These are phyloP conservation scores for Candida taoyuanica DNA, from an alignment of 805 yeast species.

Conservation along the genomic window DNA sequence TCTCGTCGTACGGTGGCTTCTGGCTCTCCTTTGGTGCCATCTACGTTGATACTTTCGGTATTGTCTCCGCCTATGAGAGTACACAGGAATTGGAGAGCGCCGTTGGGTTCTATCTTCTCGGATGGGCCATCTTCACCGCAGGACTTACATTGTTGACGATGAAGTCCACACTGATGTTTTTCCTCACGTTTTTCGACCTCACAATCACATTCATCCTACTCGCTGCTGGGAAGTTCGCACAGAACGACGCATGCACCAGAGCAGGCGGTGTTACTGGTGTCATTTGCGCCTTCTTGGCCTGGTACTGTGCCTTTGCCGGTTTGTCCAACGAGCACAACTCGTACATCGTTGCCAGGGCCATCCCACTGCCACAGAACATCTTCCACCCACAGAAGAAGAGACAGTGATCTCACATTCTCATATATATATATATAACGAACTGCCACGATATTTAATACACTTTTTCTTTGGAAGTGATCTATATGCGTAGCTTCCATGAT, in stretches of 20 bases:
- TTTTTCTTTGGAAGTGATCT: background rate
- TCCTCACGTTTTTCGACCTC: slow-evolving; percentile 41
- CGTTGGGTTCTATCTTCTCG: slow-evolving; percentile 46
- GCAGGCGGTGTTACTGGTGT: slow-evolving; percentile 69
- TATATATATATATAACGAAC: background rate
- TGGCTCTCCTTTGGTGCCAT: slow-evolving; percentile 67
- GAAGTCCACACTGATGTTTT: slow-evolving; percentile 46
- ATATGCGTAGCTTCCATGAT: too few species aligned
- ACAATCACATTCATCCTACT: slow-evolving; percentile 44
- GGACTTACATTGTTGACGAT: slow-evolving; percentile 42
- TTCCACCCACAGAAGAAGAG: slow-evolving; percentile 10
- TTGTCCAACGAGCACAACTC: slow-evolving; percentile 60
- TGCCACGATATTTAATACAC: background rate
- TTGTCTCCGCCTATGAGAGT: slow-evolving; percentile 37
- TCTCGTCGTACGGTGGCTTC: slow-evolving; percentile 46
- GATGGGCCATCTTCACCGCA: slow-evolving; percentile 52
- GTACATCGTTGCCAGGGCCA: slow-evolving; percentile 37
- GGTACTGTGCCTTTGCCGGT: slow-evolving; percentile 73
- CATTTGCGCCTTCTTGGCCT: slow-evolving; percentile 55
- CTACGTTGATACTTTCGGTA: slow-evolving; percentile 47
- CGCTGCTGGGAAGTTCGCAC: slow-evolving; percentile 42
- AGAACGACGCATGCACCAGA: slow-evolving; percentile 30
- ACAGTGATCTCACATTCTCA: slow-evolving; percentile 1
- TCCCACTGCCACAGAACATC: slow-evolving; percentile 32
- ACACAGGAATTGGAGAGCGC: slow-evolving; percentile 39